A percentile compares a stretch with the other conserved stretches of the same genome.
These are phyloP conservation scores for Tetrapisispora pingtungensis DNA, from an alignment of 805 yeast genomes.

Conservation along the genomic window DNA sequence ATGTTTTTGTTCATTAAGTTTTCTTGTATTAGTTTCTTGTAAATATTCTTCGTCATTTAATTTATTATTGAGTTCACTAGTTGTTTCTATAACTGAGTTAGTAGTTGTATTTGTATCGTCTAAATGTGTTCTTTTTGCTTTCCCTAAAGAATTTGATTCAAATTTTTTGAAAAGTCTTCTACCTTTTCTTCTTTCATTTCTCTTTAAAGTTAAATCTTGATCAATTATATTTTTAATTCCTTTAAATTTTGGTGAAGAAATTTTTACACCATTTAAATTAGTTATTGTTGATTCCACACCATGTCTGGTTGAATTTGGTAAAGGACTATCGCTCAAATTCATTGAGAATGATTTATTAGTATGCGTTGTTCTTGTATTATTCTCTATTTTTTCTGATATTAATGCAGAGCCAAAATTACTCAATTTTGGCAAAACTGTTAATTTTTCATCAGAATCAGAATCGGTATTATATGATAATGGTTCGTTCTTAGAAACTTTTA, in stretches of 20 bases:
- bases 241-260: constrained; percentile 15
- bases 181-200: constrained; percentile 19
- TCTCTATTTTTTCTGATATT: constrained; percentile 8
- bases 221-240: constrained; percentile 18
- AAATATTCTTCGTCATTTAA: too few relatives aligned
- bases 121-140: constrained; percentile 24
- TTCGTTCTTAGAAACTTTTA: not conserved
- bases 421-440: constrained; percentile 21
- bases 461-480: not conserved
- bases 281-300: not conserved
- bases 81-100: not conserved
- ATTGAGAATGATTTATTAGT: not conserved
- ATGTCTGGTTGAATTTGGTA: not conserved
- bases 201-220: constrained; percentile 19
- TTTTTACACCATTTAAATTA: constrained; percentile 4
- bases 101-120: not conserved
- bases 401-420: constrained; percentile 28
- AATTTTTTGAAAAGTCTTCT: constrained; percentile 20
- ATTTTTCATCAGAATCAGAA: constrained; percentile 21
- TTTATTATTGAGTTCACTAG: not conserved
- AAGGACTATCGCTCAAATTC: not conserved
- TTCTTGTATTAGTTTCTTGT: not conserved
- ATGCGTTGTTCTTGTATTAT: not conserved
- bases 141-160: constrained; percentile 21
- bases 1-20: not conserved